These are phyloP conservation scores for Albifimbria verrucaria DNA, from an alignment of 2,329 filamentous ascomycete genomes.

Conservation along the genomic window DNA sequence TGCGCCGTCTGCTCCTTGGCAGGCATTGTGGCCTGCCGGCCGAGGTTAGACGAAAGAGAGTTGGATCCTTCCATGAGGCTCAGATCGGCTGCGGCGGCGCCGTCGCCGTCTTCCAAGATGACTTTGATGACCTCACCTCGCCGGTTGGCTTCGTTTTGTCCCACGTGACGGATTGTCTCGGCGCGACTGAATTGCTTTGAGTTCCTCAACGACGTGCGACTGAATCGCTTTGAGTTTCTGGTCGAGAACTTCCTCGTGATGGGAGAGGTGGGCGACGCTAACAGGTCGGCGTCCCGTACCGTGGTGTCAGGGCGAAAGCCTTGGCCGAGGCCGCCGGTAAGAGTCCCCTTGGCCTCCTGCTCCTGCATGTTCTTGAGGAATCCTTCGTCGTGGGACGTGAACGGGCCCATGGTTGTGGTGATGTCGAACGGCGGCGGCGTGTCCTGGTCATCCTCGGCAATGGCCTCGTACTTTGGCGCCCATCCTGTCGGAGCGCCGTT, in stretches of 20 bases:
- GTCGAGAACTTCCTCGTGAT: slow-evolving; percentile 41
- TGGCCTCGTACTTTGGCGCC: slow-evolving; percentile 27
- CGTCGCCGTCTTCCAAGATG: slow-evolving; percentile 38
- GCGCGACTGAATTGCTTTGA: slow-evolving; percentile 23
- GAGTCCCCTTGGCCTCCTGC: slow-evolving; percentile 50
- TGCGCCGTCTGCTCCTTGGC: slow-evolving; percentile 35
- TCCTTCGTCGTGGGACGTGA: slow-evolving; percentile 38
- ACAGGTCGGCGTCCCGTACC: slow-evolving; percentile 48
- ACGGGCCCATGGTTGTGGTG: slow-evolving; percentile 35
- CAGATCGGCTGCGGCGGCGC: slow-evolving; percentile 42
- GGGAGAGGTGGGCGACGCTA: slow-evolving; percentile 31
- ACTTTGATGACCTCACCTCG: slow-evolving; percentile 59
- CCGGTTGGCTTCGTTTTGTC: slow-evolving; percentile 57
- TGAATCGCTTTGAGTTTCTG: slow-evolving; percentile 17
- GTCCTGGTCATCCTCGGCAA: slow-evolving; percentile 24
- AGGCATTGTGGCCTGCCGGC: slow-evolving; percentile 35
- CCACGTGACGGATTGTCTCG: slow-evolving; percentile 45
- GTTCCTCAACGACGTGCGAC: slow-evolving; percentile 34
- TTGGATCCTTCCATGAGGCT: slow-evolving; percentile 47
- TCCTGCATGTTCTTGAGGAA: slow-evolving; percentile 44
- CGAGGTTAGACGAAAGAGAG: slow-evolving; percentile 21
- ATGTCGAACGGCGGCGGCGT: not conserved
- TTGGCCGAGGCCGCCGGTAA: slow-evolving; percentile 57
- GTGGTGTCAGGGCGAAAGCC: slow-evolving; percentile 47
- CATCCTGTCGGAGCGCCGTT: slow-evolving; percentile 38